phyloP scores from a whole-genome alignment of 257 asterid species.

The Solanum okadae region DNA sequence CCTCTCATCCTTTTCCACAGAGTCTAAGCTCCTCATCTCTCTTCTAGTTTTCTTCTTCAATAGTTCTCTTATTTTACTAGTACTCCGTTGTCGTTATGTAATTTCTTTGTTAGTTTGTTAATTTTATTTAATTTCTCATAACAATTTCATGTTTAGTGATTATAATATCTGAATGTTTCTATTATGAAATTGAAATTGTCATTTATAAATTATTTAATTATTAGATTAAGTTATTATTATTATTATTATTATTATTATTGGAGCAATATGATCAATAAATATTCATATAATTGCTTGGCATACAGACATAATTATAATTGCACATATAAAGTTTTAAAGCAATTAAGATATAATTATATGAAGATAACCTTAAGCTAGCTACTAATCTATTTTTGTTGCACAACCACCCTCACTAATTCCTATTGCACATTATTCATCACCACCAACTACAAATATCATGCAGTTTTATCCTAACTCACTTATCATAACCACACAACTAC shows the following conservation, averaged over 20 bases:
- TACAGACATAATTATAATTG: not conserved
- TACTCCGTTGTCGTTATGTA: not conserved
- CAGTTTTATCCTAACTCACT: too few relatives aligned
- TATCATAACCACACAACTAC: too few relatives aligned
- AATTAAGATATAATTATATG: not conserved
- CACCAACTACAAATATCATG: not conserved
- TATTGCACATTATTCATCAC: not conserved
- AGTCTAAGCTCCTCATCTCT: not conserved
- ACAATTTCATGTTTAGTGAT: not conserved
- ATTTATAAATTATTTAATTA: too few relatives aligned
- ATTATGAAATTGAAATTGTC: too few relatives aligned
- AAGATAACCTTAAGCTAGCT: not conserved
- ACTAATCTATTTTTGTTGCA: not conserved
- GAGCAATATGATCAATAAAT: too few relatives aligned
- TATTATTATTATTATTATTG: too few relatives aligned
- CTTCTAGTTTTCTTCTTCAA: not conserved
- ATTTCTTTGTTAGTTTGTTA: too few relatives aligned
- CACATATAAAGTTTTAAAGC: not conserved
- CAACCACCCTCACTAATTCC: not conserved
- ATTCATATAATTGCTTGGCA: too few relatives aligned
- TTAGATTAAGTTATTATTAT: too few relatives aligned
- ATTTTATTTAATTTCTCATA: too few relatives aligned
- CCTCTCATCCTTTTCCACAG: not conserved
- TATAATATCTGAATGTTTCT: too few relatives aligned
- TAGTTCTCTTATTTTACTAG: too few relatives aligned